Evolutionary conservation across 169 alveolate species (phyloP), one percentile per base, ranked within the genome.

Genomic region (Pseudocohnilembus persalinus): DNA sequence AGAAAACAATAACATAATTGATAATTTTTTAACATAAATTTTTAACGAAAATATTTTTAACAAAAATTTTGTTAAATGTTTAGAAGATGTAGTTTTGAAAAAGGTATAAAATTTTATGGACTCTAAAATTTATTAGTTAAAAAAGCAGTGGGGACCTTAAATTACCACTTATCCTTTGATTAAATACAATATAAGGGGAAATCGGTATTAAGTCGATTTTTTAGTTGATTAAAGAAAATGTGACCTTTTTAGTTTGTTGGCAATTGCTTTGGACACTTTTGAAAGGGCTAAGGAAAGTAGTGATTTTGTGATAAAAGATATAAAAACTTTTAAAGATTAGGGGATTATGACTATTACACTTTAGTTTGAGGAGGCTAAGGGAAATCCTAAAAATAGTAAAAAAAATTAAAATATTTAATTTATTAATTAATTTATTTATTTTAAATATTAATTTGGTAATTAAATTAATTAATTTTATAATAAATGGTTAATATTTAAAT

Each of bases 171-270:
- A 74, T 31, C 90, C 92, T 29, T 81, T 83, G 32, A 74, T 85
- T n/a, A 79, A 73, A 30, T 88, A 76, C 81, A 92, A 92, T 15
- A 74, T 88, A 1, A 92, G 94, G 84, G 94, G 94, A 26, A 88
- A 90, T 31, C 74, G 92, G 63, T 92, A 92, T 84, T 88, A 65
- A 34, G 88, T 92, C 11, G 94, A 90, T 31, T 92, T 92, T 80
- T 88, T 89, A 29, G 91, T 90, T 16, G 88, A 88, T 35, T 81
- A 84, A 35, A 92, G 85, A 82, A 89, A 82, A 25, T 83, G 92
- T 34, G 94, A 92, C 79, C 76, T 91, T 26, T 90, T 86, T 77
- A 49, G 85, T 73, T 73, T 90, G n/a, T 35, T 92, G 26, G 77
- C 84, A 1, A 82, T 77, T n/a, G 82, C 89, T 0, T 76, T 90